These are phyloP conservation scores for Cladosporium phlei DNA, from an alignment of 2,329 filamentous ascomycete genomes.

Conservation along the genomic window DNA sequence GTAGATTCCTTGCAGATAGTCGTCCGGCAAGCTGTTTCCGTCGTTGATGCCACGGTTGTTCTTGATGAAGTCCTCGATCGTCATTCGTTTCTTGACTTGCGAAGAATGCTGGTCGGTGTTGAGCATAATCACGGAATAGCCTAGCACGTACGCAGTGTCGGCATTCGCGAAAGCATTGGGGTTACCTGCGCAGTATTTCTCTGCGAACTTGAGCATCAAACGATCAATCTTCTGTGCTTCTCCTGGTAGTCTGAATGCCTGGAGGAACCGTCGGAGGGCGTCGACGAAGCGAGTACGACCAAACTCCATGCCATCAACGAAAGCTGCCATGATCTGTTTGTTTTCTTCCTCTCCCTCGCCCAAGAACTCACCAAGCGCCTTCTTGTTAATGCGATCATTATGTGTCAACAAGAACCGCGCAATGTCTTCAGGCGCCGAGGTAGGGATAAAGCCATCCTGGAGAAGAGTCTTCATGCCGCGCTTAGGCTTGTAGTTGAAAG, in stretches of 20 bases:
- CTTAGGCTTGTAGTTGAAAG: constrained; percentile 98
- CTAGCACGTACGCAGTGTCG: constrained; percentile 92
- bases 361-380: constrained; percentile 86
- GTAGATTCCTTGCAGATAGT: constrained; percentile 83
- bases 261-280: constrained; percentile 82
- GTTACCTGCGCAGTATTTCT: constrained; percentile 90
- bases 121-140: constrained; percentile 93
- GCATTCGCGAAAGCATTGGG: constrained; percentile 97
- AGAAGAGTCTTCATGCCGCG: constrained; percentile 80
- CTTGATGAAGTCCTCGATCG: constrained; percentile 95
- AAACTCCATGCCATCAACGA: constrained; percentile 95
- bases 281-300: constrained; percentile 87
- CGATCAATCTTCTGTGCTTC: constrained; percentile 99
- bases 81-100: constrained; percentile 86
- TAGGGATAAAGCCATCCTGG: constrained; percentile 80
- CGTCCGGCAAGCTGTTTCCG: constrained; percentile 83
- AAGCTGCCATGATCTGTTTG: constrained; percentile 96
- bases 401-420: constrained; percentile 68
- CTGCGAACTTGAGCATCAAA: constrained; percentile 98
- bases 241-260: constrained; percentile 89
- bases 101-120: constrained; percentile 93
- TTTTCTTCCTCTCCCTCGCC: constrained; percentile 91
- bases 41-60: constrained; percentile 99
- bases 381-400: constrained; percentile 84
- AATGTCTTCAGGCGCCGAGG: constrained; percentile 73